phyloP scores from a whole-genome alignment of 495 filamentous ascomycete species.

The Xylaria venustula region DNA sequence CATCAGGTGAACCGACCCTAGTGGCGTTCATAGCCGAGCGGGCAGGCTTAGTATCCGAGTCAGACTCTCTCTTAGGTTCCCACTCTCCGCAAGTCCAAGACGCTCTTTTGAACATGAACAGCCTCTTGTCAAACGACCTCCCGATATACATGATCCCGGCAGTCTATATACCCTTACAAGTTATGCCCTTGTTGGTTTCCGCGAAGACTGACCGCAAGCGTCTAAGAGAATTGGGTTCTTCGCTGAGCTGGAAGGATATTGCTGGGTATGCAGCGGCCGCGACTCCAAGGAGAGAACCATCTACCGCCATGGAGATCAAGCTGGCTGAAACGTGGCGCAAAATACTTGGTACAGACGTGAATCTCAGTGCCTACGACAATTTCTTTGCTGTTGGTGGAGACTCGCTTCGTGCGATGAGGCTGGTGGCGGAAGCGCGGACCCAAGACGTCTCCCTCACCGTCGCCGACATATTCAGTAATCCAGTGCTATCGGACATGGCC shows the following conservation, averaged over 20 bases:
- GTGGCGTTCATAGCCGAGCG: constrained; percentile 39
- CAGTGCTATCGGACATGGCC: constrained; percentile 40
- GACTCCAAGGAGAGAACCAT: constrained; percentile 22
- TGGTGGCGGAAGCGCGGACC: constrained; percentile 44
- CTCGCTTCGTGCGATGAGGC: constrained; percentile 52
- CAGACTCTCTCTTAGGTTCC: constrained; percentile 19
- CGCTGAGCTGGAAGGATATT: constrained; percentile 34
- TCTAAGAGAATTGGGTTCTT: constrained; percentile 41
- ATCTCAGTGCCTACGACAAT: constrained; percentile 37
- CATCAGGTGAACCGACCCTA: constrained; percentile 34
- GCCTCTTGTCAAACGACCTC: constrained; percentile 36
- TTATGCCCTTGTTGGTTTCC: constrained; percentile 56
- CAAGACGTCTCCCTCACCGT: constrained; percentile 41
- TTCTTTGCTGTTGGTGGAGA: constrained; percentile 58
- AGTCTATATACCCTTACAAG: constrained; percentile 56
- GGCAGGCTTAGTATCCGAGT: constrained; percentile 22
- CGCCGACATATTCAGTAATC: constrained; percentile 43
- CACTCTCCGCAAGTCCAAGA: constrained; percentile 28
- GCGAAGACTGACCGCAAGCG: constrained; percentile 63
- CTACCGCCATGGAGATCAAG: constrained; percentile 29
- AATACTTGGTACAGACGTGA: constrained; percentile 26
- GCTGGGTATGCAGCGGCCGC: constrained; percentile 22
- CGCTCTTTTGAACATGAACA: constrained; percentile 28
- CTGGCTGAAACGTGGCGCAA: constrained; percentile 30
- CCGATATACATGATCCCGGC: constrained; percentile 61